Evolutionary conservation across 2,329 filamentous ascomycete species (phyloP).

Genomic region (Verruconis gallopava): DNA sequence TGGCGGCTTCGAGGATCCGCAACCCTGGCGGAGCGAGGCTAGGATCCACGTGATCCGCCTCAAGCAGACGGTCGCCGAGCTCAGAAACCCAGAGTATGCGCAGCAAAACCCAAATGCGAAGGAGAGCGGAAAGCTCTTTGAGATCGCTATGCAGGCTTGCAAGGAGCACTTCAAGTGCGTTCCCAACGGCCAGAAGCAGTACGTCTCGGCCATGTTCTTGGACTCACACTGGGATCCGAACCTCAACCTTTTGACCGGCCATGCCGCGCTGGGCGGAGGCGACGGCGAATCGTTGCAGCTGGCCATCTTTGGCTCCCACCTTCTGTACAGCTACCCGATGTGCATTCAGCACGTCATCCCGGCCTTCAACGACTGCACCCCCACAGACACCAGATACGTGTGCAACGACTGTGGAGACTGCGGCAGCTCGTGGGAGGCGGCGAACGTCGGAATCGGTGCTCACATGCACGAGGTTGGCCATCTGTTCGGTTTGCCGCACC

Average conservation of each 20-base stretch:
- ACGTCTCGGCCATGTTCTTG: constrained; percentile 75
- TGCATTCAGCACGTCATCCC: constrained; percentile 82
- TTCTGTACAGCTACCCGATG: constrained; percentile 79
- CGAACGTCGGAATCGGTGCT: constrained; percentile 83
- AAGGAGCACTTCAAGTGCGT: constrained; percentile 61
- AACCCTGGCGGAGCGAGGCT: constrained; percentile 76
- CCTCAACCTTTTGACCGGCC: constrained; percentile 56
- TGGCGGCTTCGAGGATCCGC: constrained; percentile 51
- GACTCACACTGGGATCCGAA: constrained; percentile 78
- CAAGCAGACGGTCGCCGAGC: constrained; percentile 72
- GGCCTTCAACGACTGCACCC: constrained; percentile 80
- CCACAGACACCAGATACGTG: constrained; percentile 66
- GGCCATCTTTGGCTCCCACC: constrained; percentile 85
- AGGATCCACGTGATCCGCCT: constrained; percentile 76
- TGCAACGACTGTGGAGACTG: constrained; percentile 79
- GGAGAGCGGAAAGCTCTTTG: constrained; percentile 61
- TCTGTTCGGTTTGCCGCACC: constrained; percentile 78
- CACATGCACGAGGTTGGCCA: constrained; percentile 88
- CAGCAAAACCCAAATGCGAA: constrained; percentile 62
- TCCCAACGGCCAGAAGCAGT: constrained; percentile 70
- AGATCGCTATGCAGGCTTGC: constrained; percentile 65
- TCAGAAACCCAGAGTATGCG: constrained; percentile 63
- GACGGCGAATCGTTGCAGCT: constrained; percentile 45
- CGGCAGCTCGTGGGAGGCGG: constrained; percentile 90
- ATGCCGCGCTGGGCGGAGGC: constrained; percentile 71